A percentile compares a stretch with the other conserved stretches of the same genome.
Conservation (phyloP, 805 yeast species). For the Sungouiozyma ichnusensis region DNA sequence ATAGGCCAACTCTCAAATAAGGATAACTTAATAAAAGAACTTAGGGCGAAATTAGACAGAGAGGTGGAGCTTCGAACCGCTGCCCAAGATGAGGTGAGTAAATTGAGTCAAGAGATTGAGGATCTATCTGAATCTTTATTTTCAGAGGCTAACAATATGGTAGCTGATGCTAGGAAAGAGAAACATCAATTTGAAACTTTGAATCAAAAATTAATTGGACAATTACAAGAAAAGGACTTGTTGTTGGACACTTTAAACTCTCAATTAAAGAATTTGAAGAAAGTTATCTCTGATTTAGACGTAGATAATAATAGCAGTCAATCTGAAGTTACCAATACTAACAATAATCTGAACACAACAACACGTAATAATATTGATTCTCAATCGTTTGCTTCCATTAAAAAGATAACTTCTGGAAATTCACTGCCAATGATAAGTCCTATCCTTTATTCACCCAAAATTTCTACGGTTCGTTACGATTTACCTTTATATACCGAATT, state of each 20-base stretch:
- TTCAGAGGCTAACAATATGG: conserved; percentile 80
- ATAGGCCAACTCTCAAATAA: conserved; percentile 16
- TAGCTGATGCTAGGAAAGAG: conserved; percentile 63
- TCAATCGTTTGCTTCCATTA: conserved; percentile 3
- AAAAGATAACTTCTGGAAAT: background rate
- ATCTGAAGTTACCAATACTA: conserved; percentile 3
- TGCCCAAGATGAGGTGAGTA: conserved; percentile 51
- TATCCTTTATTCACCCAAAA: conserved; percentile 33
- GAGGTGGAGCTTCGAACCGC: conserved; percentile 31
- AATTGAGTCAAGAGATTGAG: conserved; percentile 63
- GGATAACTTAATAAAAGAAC: conserved; percentile 25
- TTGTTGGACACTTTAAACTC: conserved; percentile 53
- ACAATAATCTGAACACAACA: conserved; percentile 7
- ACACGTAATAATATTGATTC: conserved; percentile 7
- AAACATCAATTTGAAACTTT: conserved; percentile 49
- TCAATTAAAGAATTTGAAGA: conserved; percentile 60
- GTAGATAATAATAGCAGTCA: conserved; percentile 6
- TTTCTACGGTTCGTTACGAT: conserved; percentile 35
- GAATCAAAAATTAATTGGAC: conserved; percentile 42
- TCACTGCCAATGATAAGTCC: background rate
- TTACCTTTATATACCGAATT: conserved; percentile 31
- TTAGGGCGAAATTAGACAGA: conserved; percentile 21
- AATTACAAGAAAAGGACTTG: conserved; percentile 58
- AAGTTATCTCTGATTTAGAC: conserved; percentile 44
- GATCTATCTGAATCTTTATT: conserved; percentile 69